Evolutionary conservation across 129 eudicot genomes (phyloP), one percentile per base, ranked within the genome.

Genomic region (Chrysanthemum lavandulifolium): DNA sequence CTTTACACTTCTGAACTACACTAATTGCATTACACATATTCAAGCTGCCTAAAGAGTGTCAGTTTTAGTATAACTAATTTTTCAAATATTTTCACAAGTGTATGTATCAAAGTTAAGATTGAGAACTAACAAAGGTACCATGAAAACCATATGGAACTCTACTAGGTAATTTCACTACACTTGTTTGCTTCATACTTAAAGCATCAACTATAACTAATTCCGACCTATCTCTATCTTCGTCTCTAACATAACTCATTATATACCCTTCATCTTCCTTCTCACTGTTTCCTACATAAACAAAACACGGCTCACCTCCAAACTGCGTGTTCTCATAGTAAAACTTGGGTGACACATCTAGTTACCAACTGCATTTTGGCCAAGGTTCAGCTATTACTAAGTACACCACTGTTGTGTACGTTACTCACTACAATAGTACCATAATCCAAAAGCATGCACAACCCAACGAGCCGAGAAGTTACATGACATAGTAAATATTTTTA

Each of bases 81-180:
- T 19, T 19, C 36, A 27, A 27, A 27, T 27, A 27, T 27, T 27
- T 27, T 27, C 29, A 27, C 29, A 27, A 27, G 29, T 27, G 29
- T 2, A 27, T 27, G 29, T 27, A 27, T 27, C 36, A 31, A 3
- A 5, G 36, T 31, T 31, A 31, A 31, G 36, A 31, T 31, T 31
- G 40, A 18, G 78, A 40, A 33, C 79, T 78, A 14, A 91, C 83
- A 79, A 91, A 91, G 43, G 97, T 88, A 58, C 97, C 95, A 78
- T 91, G 97, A 56, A 91, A 91, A 16, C 97, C 97, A 77, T 88
- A 91, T 0, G 97, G 92, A 23, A 88, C 96, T 67, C 97, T 86
- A 29, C 57, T 11, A 0, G 97, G 90, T 12, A 91, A 67, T 57
- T 65, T 84, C 48, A 91, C 85, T 6, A 60, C 21, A 1, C 92